A percentile compares a stretch with the other conserved stretches of the same genome.
Evolutionary conservation across 176 grass and related monocot species (phyloP).

Genomic region (Melocanna baccifera): DNA sequence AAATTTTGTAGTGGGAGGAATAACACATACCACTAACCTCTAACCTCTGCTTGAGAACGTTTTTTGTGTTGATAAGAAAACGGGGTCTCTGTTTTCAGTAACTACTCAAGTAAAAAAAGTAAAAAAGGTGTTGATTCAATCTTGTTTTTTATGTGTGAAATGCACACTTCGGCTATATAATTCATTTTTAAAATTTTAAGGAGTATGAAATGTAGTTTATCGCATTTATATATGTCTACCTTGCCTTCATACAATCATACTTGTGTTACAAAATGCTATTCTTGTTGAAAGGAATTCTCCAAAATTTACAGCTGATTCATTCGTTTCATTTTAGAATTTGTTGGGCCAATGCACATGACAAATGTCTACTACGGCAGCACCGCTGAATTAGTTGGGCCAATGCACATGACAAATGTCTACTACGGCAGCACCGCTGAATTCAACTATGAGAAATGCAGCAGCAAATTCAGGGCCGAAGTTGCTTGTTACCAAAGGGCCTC

Average conservation of each 20-base stretch:
- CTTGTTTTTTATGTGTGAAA: neutral
- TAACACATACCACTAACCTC: neutral
- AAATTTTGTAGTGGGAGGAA: neutral
- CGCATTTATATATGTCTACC: neutral
- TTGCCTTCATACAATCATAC: neutral
- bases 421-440: neutral
- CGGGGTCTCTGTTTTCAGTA: neutral
- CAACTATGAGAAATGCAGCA: constrained; percentile 8
- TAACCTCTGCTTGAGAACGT: neutral
- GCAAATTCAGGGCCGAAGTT: constrained; percentile 71
- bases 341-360: constrained; percentile 52
- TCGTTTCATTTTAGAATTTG: constrained; percentile 31
- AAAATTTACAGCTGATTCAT: neutral
- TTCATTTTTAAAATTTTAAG: neutral
- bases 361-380: constrained; percentile 50
- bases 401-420: constrained; percentile 68
- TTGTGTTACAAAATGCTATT: neutral
- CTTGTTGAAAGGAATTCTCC: neutral
- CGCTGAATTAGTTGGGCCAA: constrained; percentile 49
- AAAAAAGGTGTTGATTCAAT: neutral
- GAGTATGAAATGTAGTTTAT: neutral
- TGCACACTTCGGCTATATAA: neutral
- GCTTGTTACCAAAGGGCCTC: constrained; percentile 69
- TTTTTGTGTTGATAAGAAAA: neutral
- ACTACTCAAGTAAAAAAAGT: neutral